Evolutionary conservation across 2,329 filamentous ascomycete species (phyloP).

Genomic region (Colletotrichum truncatum): DNA sequence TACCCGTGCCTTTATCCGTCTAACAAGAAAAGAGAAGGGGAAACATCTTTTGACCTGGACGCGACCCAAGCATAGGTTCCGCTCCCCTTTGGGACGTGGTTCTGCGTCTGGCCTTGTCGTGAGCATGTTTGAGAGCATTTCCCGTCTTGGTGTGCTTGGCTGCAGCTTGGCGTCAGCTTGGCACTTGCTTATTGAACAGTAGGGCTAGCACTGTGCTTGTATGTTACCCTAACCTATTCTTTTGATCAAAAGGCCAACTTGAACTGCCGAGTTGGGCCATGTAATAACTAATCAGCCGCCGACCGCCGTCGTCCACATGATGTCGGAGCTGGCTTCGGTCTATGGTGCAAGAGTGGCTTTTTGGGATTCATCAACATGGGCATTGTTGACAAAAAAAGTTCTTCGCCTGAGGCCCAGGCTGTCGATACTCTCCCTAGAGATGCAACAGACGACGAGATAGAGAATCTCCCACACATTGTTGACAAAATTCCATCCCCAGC

Average conservation of each 20-base stretch:
- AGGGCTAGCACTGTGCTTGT: too few relatives aligned
- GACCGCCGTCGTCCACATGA: too few relatives aligned
- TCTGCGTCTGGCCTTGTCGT: background rate
- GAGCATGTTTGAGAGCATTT: constrained; percentile 19
- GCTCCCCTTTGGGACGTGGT: background rate
- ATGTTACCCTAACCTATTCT: too few relatives aligned
- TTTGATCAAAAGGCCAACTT: too few relatives aligned
- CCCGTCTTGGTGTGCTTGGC: constrained; percentile 3
- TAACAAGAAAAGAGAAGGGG: background rate
- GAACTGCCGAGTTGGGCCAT: too few relatives aligned
- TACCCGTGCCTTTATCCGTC: background rate
- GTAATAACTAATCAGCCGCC: too few relatives aligned
- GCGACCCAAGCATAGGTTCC: background rate
- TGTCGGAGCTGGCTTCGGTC: too few relatives aligned
- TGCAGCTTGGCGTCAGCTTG: background rate
- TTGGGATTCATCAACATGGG: too few relatives aligned
- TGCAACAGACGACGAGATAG: constrained; percentile 32
- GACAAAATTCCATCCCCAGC: constrained; percentile 31
- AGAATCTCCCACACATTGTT: constrained; percentile 27
- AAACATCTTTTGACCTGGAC: background rate
- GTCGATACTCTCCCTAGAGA: background rate
- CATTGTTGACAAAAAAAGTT: background rate
- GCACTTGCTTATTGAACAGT: too few relatives aligned
- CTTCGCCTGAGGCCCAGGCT: background rate
- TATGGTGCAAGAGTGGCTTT: too few relatives aligned